phyloP scores from a whole-genome alignment of 441 rosid species.

The Capsella rubella region DNA sequence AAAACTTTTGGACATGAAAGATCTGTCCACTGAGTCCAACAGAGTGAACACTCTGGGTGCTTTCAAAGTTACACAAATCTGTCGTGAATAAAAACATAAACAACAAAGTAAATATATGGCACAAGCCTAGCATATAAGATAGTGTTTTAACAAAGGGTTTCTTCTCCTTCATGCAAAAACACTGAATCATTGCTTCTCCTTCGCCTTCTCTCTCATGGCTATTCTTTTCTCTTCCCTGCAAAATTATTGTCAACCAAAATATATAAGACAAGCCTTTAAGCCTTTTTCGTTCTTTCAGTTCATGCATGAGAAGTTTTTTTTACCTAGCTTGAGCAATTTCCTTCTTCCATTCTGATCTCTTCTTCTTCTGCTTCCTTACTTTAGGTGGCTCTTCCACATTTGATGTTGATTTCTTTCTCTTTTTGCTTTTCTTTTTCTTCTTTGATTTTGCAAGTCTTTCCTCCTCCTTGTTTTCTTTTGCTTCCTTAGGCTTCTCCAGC shows the following conservation, averaged over 20 bases:
- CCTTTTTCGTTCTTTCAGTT: neutral
- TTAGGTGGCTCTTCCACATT: slow-evolving; percentile 36
- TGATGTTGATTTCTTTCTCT: neutral
- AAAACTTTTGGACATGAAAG: slow-evolving; percentile 37
- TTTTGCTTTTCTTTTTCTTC: slow-evolving; percentile 22
- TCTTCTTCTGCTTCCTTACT: slow-evolving; percentile 57
- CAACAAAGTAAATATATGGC: slow-evolving; percentile 23
- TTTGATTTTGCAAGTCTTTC: slow-evolving; percentile 28
- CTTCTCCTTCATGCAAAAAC: slow-evolving; percentile 23
- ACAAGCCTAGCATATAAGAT: slow-evolving; percentile 12
- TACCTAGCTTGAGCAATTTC: slow-evolving; percentile 82
- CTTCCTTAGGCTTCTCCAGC: slow-evolving; percentile 28
- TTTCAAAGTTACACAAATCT: slow-evolving; percentile 19
- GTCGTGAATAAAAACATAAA: neutral
- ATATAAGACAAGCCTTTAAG: neutral
- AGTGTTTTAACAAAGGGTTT: neutral
- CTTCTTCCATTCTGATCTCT: slow-evolving; percentile 61
- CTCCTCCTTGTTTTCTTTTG: slow-evolving; percentile 27
- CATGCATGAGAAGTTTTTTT: neutral
- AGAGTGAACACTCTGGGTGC: slow-evolving; percentile 1
- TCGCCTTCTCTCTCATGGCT: slow-evolving; percentile 49
- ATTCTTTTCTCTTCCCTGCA: slow-evolving; percentile 85
- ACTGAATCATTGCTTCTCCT: slow-evolving; percentile 33
- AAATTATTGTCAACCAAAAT: neutral
- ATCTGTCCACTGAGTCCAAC: slow-evolving; percentile 30